A percentile compares a stretch with the other conserved stretches of the same genome.
These are phyloP conservation scores for Xylaria sp. DNA, from an alignment of 2,329 filamentous ascomycete genomes.

Conservation along the genomic window DNA sequence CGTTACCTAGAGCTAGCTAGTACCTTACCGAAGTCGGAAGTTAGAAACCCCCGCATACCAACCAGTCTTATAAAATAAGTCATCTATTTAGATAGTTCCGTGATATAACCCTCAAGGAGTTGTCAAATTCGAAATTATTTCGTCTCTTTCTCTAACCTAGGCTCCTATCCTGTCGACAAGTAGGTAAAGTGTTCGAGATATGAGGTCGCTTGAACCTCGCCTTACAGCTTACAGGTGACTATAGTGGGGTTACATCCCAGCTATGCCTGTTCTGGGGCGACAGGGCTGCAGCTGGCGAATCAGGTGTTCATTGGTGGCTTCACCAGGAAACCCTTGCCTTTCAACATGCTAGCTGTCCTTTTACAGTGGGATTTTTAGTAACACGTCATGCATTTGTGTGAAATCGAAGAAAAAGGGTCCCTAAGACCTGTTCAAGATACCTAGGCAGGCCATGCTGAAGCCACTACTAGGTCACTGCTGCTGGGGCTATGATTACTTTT, in stretches of 20 bases:
- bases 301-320: conserved; percentile 46
- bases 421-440: background rate
- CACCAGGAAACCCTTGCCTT: conserved; percentile 39
- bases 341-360: conserved; percentile 47
- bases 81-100: background rate
- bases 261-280: conserved; percentile 36
- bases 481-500: conserved; percentile 29
- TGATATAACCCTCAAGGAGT: background rate
- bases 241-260: conserved; percentile 22
- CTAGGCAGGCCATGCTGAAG: conserved; percentile 14
- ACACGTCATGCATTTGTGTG: conserved; percentile 43
- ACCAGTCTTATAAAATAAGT: background rate
- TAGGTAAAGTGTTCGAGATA: background rate
- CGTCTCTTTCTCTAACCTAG: background rate
- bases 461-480: conserved; percentile 29
- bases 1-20: background rate
- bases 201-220: background rate
- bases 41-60: background rate
- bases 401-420: conserved; percentile 26
- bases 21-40: conserved; percentile 13
- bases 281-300: conserved; percentile 45
- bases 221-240: too few relatives aligned
- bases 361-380: conserved; percentile 38
- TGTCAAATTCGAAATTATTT: background rate
- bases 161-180: background rate